These are phyloP conservation scores for Gelatoporia subvermispora DNA, from an alignment of 768 basidiomycete species.

Conservation along the genomic window DNA sequence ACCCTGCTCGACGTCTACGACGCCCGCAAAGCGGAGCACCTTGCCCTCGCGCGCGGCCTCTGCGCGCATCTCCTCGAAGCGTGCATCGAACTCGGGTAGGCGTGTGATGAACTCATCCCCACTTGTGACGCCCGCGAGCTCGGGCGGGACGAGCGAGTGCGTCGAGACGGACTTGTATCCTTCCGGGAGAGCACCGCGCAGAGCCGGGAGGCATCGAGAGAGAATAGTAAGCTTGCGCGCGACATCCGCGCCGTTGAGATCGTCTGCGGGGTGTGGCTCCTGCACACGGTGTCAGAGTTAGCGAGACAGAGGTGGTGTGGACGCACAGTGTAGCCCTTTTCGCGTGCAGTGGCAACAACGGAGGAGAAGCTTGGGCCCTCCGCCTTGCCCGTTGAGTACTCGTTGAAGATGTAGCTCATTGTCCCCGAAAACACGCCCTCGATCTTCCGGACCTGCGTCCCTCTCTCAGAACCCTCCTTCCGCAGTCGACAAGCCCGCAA, in stretches of 20 bases:
- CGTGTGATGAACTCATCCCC: slow-evolving; percentile 81
- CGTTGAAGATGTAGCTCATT: slow-evolving; percentile 98
- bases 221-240: slow-evolving; percentile 96
- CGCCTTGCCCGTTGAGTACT: slow-evolving; percentile 70
- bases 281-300: slow-evolving; percentile 22
- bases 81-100: slow-evolving; percentile 76
- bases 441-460: slow-evolving; percentile 48
- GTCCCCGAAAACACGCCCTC: slow-evolving; percentile 99
- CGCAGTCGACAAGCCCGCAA: background rate
- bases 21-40: slow-evolving; percentile 91
- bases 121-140: slow-evolving; percentile 58
- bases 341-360: slow-evolving; percentile 82
- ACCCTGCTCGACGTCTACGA: slow-evolving; percentile 74
- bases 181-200: slow-evolving; percentile 53
- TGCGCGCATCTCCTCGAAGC: slow-evolving; percentile 71
- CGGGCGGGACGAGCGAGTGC: slow-evolving; percentile 77
- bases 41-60: slow-evolving; percentile 76
- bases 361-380: slow-evolving; percentile 80
- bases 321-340: slow-evolving; percentile 89
- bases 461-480: background rate
- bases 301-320: background rate
- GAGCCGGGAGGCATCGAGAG: slow-evolving; percentile 64
- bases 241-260: slow-evolving; percentile 95
- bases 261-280: slow-evolving; percentile 98
- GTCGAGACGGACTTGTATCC: slow-evolving; percentile 82